Percentiles rank a stretch among this genome's conserved stretches.
Conservation (phyloP, 352 stramenopile genomes). For the Pythium phragmiticola region DNA sequence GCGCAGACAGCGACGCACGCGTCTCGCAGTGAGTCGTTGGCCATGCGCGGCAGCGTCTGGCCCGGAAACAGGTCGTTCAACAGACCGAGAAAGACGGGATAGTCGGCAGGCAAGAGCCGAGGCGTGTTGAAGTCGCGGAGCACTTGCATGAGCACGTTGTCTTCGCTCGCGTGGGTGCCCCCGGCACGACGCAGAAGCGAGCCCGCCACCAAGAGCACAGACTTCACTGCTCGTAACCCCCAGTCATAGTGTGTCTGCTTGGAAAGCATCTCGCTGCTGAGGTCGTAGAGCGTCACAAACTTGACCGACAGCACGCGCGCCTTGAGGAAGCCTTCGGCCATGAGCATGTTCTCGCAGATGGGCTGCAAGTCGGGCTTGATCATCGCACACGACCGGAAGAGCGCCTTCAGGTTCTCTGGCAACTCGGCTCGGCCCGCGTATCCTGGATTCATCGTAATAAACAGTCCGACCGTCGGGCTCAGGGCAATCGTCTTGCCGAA, state of each 20-base stretch:
- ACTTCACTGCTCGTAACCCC: constrained; percentile 95
- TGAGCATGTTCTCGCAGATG: constrained; percentile 95
- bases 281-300: constrained; percentile 89
- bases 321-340: constrained; percentile 92
- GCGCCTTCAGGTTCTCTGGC: constrained; percentile 91
- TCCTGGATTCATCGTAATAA: constrained; percentile 95
- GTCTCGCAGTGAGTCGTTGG: constrained; percentile 43
- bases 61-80: constrained; percentile 93
- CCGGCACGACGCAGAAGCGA: constrained; percentile 86
- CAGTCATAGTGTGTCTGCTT: constrained; percentile 94
- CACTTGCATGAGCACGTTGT: constrained; percentile 93
- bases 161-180: constrained; percentile 60
- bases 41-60: constrained; percentile 38
- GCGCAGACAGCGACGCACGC: constrained; percentile 51
- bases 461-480: constrained; percentile 86
- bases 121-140: constrained; percentile 96
- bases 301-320: constrained; percentile 80
- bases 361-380: constrained; percentile 90
- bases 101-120: constrained; percentile 91
- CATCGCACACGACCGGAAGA: constrained; percentile 92
- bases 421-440: constrained; percentile 91
- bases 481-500: constrained; percentile 87
- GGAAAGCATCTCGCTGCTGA: constrained; percentile 84
- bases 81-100: constrained; percentile 93
- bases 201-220: constrained; percentile 94